Conservation (phyloP, 345 rosid species). For the Chamaenerion angustifolium region DNA sequence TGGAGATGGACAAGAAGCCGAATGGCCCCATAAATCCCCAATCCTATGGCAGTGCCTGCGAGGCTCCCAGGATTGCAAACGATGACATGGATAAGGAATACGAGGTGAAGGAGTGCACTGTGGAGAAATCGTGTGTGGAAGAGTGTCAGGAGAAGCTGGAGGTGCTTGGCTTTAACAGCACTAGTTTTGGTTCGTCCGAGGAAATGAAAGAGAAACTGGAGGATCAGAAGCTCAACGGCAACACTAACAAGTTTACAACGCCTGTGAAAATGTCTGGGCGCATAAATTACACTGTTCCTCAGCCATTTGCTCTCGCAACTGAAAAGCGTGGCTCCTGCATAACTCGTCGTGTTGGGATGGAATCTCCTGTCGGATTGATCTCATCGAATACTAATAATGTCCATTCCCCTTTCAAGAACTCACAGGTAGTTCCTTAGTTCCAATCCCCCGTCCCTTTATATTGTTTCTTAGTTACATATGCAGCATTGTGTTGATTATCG, state of each 20-base stretch:
- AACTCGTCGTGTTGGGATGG: conserved; percentile 13
- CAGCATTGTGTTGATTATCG: neutral
- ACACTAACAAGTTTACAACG: conserved; percentile 12
- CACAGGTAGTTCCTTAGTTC: conserved; percentile 25
- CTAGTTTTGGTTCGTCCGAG: too few relatives aligned
- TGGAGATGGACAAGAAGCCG: conserved; percentile 47
- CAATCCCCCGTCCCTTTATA: too few relatives aligned
- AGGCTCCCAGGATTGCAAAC: conserved; percentile 12
- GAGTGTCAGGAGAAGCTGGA: conserved; percentile 23
- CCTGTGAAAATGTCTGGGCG: neutral
- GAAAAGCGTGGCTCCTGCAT: conserved; percentile 28
- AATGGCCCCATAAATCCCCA: conserved; percentile 27
- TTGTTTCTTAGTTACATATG: too few relatives aligned
- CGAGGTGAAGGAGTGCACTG: conserved; percentile 48
- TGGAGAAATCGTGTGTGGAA: conserved; percentile 17
- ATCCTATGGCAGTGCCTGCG: conserved; percentile 19
- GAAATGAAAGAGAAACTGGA: conserved; percentile 11
- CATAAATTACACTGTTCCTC: conserved; percentile 22
- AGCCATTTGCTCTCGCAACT: conserved; percentile 37
- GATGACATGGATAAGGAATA: conserved; percentile 32
- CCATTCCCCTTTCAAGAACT: conserved; percentile 34
- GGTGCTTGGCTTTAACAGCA: too few relatives aligned
- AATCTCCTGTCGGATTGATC: conserved; percentile 15
- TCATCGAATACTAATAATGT: conserved; percentile 20
- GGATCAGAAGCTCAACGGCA: conserved; percentile 14